A percentile compares a stretch with the other conserved stretches of the same genome.
Evolutionary conservation across 108 stramenopile genomes (phyloP).

Genomic region (Skeletonema grethae): DNA sequence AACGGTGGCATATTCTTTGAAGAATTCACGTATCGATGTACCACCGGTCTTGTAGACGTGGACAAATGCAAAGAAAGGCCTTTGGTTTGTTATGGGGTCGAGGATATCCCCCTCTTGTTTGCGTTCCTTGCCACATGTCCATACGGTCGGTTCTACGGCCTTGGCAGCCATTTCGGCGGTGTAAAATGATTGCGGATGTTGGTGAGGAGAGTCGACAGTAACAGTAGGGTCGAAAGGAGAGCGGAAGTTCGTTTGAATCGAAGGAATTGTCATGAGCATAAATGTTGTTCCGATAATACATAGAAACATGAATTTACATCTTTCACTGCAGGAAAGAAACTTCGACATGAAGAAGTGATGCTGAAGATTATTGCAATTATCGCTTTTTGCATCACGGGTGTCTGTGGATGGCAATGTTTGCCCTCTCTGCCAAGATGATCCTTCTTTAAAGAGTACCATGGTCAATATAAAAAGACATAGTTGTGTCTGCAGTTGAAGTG

Average conservation of each 20-base stretch:
- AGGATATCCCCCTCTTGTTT: not conserved
- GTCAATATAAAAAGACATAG: too few species aligned
- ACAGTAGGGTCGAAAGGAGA: not conserved
- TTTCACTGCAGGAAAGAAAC: not conserved
- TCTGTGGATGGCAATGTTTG: too few species aligned
- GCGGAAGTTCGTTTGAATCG: not conserved
- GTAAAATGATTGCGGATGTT: not conserved
- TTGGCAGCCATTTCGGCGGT: not conserved
- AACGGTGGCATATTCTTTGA: conserved; percentile 34
- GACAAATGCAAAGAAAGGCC: conserved; percentile 51
- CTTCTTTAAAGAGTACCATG: too few species aligned
- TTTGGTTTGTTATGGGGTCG: conserved; percentile 26
- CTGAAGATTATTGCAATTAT: too few species aligned
- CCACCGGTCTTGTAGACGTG: conserved; percentile 70
- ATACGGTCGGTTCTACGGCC: conserved; percentile 1
- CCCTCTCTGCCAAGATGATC: too few species aligned
- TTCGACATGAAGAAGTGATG: not conserved
- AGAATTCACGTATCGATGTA: conserved; percentile 49
- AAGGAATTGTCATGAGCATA: not conserved
- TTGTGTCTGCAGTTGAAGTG: too few species aligned
- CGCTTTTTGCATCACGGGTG: too few species aligned
- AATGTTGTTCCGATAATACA: not conserved
- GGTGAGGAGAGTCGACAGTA: too few species aligned
- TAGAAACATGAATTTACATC: not conserved
- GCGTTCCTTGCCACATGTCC: conserved; percentile 28